Evolutionary conservation across 108 stramenopile genomes (phyloP), one percentile per base, ranked within the genome.

Genomic region (Tribonema minus): DNA sequence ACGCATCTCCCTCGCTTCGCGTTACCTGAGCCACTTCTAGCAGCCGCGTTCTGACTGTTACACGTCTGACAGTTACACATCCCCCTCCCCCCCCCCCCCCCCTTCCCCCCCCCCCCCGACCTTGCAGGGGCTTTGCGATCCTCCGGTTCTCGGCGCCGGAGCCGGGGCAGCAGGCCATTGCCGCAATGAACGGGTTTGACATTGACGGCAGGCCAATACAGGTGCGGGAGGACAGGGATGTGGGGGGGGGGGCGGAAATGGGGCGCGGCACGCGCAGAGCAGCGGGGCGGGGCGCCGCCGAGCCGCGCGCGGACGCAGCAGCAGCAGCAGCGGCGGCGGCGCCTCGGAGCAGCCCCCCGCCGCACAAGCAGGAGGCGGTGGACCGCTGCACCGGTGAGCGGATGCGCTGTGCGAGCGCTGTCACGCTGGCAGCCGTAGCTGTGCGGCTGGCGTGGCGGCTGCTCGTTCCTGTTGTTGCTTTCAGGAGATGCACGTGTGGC

Each of bases 131-230:
- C 69, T 80, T 80, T 31, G 79, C 68, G 0, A 71, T 80, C 62
- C 61, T 71, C 70, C 70, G 79, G 69, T 76, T 83, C 63, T 37
- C 75, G 5, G 64, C 67, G 32, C 68, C 74, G 25, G 82, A 83
- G 69, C 61, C 61, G 33, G 82, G 67, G 39, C 73, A 76, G 64
- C 68, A 58, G 68, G 82, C 82, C n/a, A 83, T 83, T 64, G 34
- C 37, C 3, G 71, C 68, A 31, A 80, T 83, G 68, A 68, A 83
- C 29, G 76, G 75, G 37, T 76, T 70, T 34, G 67, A 83, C 38
- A 63, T 83, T 39, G 82, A 83, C 29, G 75, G 69, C 61, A 58
- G 75, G 38, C 82, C 62, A 23, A 83, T 83, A 28, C 75, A 76
- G 70, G 82, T 83, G 30, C 23, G 67, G 25, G 7, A 35, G 33